Evolutionary conservation across 768 basidiomycete genomes (phyloP).

Genomic region (Mycena kentingensis): DNA sequence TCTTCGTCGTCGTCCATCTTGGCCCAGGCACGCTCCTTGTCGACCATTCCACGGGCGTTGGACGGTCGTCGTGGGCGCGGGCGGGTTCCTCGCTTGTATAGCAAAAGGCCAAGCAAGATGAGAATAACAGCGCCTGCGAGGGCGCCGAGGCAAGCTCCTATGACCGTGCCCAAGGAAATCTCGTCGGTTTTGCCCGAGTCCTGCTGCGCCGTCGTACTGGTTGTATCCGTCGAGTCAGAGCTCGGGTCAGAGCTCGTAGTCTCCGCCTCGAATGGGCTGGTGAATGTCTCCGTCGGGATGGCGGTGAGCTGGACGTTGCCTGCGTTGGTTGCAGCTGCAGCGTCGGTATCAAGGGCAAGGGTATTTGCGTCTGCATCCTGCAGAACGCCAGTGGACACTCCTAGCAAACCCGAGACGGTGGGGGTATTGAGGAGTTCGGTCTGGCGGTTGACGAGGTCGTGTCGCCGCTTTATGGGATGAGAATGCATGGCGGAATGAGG

Average conservation of each 20-base stretch:
- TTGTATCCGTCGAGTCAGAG: conserved; percentile 19
- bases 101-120: conserved; percentile 53
- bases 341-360: conserved; percentile 26
- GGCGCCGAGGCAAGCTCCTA: conserved; percentile 65
- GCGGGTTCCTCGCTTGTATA: conserved; percentile 52
- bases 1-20: conserved; percentile 56
- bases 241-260: no score
- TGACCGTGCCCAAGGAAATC: conserved; percentile 54
- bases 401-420: conserved; percentile 22
- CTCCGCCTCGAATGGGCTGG: conserved; percentile 8
- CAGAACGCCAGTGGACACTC: conserved; percentile 8
- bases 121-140: conserved; percentile 56
- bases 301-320: conserved; percentile 16
- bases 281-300: conserved; percentile 12
- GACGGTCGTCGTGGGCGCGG: conserved; percentile 36
- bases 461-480: no score
- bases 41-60: conserved; percentile 39
- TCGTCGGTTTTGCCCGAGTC: no score
- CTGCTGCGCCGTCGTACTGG: no score
- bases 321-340: conserved; percentile 20
- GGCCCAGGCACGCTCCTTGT: conserved; percentile 54
- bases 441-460: no score
- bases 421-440: conserved; percentile 12
- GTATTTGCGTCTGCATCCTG: background rate
- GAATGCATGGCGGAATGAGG: no score